A percentile compares a stretch with the other conserved stretches of the same genome.
phyloP scores from a whole-genome alignment of 1,139 yeast species.

The Saccharomycopsis hybrid region DNA sequence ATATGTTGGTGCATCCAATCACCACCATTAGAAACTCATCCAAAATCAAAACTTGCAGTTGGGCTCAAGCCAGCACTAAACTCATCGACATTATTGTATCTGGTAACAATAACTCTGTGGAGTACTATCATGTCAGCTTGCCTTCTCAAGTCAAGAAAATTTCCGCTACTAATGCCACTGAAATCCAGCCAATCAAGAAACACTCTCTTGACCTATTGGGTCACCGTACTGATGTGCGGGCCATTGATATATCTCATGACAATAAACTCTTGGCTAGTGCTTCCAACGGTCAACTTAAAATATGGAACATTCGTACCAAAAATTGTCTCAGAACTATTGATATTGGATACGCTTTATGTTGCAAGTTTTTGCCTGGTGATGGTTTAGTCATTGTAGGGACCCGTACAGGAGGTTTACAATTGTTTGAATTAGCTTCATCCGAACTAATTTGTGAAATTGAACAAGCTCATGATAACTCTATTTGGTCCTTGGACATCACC shows the following conservation, averaged over 20 bases:
- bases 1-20: conserved; percentile 57
- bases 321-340: conserved; percentile 82
- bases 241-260: conserved; percentile 77
- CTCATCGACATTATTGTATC: conserved; percentile 57
- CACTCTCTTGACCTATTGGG: conserved; percentile 71
- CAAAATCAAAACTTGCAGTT: conserved; percentile 51
- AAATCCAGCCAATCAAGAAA: conserved; percentile 41
- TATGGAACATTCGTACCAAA: conserved; percentile 76
- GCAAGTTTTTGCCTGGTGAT: conserved; percentile 88
- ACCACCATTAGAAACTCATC: conserved; percentile 51
- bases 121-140: conserved; percentile 51
- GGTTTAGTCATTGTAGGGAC: conserved; percentile 84
- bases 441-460: conserved; percentile 62
- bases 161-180: conserved; percentile 41
- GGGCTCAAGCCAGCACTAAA: conserved; percentile 40
- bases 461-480: conserved; percentile 75
- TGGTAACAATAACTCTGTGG: conserved; percentile 68
- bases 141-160: conserved; percentile 42
- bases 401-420: conserved; percentile 76
- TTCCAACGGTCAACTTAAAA: conserved; percentile 79
- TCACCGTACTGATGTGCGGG: conserved; percentile 82
- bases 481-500: conserved; percentile 87
- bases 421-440: conserved; percentile 83
- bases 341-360: conserved; percentile 80
- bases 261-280: conserved; percentile 80